Base-by-base conservation (phyloP, 768 basidiomycete genomes). In the Boletus rufocinnamomeus region DNA sequence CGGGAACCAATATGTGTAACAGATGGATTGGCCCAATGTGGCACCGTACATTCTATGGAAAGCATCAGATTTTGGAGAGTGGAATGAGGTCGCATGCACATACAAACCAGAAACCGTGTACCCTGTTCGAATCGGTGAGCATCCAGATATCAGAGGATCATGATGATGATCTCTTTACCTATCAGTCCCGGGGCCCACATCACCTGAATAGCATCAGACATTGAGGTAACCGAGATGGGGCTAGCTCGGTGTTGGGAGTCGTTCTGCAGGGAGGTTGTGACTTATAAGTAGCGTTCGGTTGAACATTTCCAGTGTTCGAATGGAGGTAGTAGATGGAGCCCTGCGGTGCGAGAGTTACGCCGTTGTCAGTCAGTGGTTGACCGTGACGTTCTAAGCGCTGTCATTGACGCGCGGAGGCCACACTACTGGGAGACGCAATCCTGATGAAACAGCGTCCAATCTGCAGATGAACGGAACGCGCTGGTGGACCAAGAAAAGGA, bases 1-100 rank as follows among this genome's bases (percentile, higher is more conserved):
- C 1, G 62, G 63, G 38, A 64, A 64, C 62, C 57, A 64, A 38
- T 19, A 19, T 3, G 11, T 0, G n/a, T 63, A 63, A 21, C 50
- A 59, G 7, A 56, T 50, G 19, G 41, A 45, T 11, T 64, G 63
- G 2, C 57, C 61, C 43, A 63, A 16, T 21, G 61, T 64, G 5
- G 19, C 48, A 6, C 63, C 62, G 28, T 64, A 64, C 62, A 64
- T 35, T 2, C 61, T 63, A 9, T 16, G 5, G 8, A 16, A 47
- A 37, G 21, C 1, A 13, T 59, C 34, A 34, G 37, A 23, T n/a
- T 19, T 17, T 32, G 9, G 30, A 21, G 3, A 25, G 28, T 11
- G 10, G 21, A 14, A 46, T 2, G 28, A 37, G 34, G 34, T 35
- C 34, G 34, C 11, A 35, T 35, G 13, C 34, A 35, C 34, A 6